Evolutionary conservation across 305 asterid genomes (phyloP), one percentile per base, ranked within the genome.

Genomic region (Fraxinus albicans): DNA sequence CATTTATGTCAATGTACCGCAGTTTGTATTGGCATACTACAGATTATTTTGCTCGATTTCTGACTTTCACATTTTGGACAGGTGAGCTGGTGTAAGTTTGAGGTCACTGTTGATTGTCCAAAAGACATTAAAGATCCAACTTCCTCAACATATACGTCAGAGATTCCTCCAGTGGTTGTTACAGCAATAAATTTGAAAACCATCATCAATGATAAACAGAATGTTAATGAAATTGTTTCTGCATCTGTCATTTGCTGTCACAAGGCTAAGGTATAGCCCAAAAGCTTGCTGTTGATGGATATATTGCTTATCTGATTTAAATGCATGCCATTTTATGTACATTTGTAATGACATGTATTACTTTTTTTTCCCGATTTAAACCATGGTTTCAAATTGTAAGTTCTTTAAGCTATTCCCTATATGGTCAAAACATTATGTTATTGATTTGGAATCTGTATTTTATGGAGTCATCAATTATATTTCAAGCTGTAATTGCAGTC

Each of bases 21-120:
- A 78, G 50, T 81, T 75, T 80, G 36, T 65, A 72, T 85, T 21
- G 17, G 13, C 42, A 33, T 55, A 58, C 78, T 17, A 55, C 79
- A 60, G 63, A 25, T 73, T 73, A 38, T 77, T 77, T 29, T 77
- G 25, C 40, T 72, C 3, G 5, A 34, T 69, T 69, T 69, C 75
- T 72, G 76, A 31, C 79, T 86, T 83, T 70, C 76, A 33, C 82
- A 42, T 81, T 84, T 84, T 88, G 87, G 82, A 84, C 95, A 96
- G 98, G 97, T 93, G 82, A 95, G 99, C 94, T 97, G 99, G 99
- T 95, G 99, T 84, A 95, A 91, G 89, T 94, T 95, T 87, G 98
- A 97, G 93, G 90, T 97, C 79, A 81, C 84, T 77, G 93, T 93
- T 79, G 97, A 93, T 80, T 77, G 85, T 83, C 92, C 97, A 74